Evolutionary conservation across 2,329 filamentous ascomycete genomes (phyloP).

Genomic region (Ceratocystis diversiconidia): DNA sequence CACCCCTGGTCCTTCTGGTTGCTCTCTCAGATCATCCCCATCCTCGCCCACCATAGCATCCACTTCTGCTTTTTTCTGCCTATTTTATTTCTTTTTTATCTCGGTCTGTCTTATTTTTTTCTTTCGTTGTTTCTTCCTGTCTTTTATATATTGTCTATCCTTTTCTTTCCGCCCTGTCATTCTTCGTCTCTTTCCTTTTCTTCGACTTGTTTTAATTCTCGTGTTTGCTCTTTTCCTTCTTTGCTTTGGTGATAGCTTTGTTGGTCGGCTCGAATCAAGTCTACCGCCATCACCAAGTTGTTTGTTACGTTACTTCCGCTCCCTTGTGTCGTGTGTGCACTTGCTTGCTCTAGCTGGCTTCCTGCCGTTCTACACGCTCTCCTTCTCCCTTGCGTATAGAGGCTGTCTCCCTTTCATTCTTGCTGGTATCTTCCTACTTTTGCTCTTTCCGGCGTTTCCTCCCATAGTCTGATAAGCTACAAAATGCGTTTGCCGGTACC

Average conservation of each 20-base stretch:
- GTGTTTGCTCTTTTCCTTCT: background rate
- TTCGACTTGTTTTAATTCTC: background rate
- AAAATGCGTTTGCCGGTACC: background rate
- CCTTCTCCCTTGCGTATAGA: background rate
- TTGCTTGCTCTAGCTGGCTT: background rate
- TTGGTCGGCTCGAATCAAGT: background rate
- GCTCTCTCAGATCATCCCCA: conserved; percentile 1
- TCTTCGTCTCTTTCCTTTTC: background rate
- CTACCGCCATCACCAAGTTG: background rate
- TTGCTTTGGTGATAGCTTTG: background rate
- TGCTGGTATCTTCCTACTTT: background rate
- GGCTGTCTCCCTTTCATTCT: background rate
- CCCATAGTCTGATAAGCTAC: background rate
- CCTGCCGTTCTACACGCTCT: background rate
- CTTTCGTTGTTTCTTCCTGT: background rate
- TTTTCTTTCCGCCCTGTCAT: background rate
- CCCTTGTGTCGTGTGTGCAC: background rate
- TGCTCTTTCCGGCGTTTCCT: background rate
- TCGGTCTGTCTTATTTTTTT: background rate
- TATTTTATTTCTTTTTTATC: background rate
- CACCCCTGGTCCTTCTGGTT: background rate
- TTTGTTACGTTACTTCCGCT: background rate
- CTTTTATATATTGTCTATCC: background rate
- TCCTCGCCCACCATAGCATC: background rate
- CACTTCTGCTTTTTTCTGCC: background rate